phyloP scores from a whole-genome alignment of 345 rosid genomes.

The Salix arbutifolia region DNA sequence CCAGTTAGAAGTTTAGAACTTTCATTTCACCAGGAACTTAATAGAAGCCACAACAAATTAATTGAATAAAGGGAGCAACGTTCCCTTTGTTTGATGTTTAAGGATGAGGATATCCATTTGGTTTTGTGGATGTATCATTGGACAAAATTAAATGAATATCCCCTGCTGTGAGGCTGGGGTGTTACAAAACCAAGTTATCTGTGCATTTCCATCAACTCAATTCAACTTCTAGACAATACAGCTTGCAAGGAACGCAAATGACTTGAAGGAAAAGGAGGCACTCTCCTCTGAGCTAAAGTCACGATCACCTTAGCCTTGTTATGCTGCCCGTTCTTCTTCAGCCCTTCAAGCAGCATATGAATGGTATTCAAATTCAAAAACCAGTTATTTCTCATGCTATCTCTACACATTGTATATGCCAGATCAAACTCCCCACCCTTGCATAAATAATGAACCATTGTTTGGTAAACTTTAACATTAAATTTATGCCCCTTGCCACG shows the following conservation, averaged over 20 bases:
- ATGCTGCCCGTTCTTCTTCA: constrained; percentile 40
- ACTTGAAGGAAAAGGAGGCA: constrained; percentile 54
- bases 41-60: background rate
- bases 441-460: constrained; percentile 77
- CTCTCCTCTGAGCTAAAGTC: constrained; percentile 39
- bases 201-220: background rate
- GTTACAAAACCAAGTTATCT: constrained; percentile 1
- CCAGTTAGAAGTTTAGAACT: background rate
- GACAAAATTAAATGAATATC: constrained; percentile 3
- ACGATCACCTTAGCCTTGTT: constrained; percentile 50
- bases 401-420: constrained; percentile 69
- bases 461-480: constrained; percentile 66
- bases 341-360: constrained; percentile 48
- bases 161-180: background rate
- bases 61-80: background rate
- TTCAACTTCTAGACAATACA: constrained; percentile 27
- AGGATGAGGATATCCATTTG: background rate
- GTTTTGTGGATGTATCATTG: constrained; percentile 3
- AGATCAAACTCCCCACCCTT: constrained; percentile 52
- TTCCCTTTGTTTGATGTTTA: background rate
- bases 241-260: constrained; percentile 45
- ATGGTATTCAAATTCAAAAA: constrained; percentile 58
- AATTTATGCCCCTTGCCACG: constrained; percentile 46
- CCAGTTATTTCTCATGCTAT: constrained; percentile 62
- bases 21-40: background rate